Evolutionary conservation across 306 rosid species (phyloP).

Genomic region (Quercus glauca): DNA sequence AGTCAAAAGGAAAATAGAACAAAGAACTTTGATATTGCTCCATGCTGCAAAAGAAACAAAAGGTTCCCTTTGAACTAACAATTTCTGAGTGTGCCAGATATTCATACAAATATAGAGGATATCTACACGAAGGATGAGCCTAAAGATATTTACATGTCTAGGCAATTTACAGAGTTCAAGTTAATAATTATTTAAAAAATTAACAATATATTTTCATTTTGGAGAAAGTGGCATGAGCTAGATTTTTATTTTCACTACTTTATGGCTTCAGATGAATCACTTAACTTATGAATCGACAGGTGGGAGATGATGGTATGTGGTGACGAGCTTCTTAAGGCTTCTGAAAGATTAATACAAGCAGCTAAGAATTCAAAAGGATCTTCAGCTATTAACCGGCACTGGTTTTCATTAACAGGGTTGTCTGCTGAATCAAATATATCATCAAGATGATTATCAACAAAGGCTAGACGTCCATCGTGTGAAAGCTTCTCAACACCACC

Average conservation of each 20-base stretch:
- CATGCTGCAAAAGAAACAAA: background rate
- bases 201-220: background rate
- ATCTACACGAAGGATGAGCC: background rate
- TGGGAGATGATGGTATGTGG: slow-evolving; percentile 69
- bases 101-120: background rate
- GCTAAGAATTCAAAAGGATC: slow-evolving; percentile 91
- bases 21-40: background rate
- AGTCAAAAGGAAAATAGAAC: background rate
- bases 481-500: slow-evolving; percentile 78
- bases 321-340: slow-evolving; percentile 71
- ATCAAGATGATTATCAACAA: slow-evolving; percentile 67
- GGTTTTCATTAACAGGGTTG: slow-evolving; percentile 65
- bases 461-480: slow-evolving; percentile 64
- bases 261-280: slow-evolving; percentile 13
- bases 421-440: slow-evolving; percentile 78
- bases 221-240: slow-evolving; percentile 11
- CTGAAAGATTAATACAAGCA: slow-evolving; percentile 81
- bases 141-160: background rate
- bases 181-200: background rate
- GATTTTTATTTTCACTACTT: background rate
- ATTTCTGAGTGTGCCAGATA: background rate
- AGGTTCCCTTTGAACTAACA: background rate
- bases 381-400: slow-evolving; percentile 89
- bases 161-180: background rate
- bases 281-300: slow-evolving; percentile 83